Evolutionary conservation across 805 yeast genomes (phyloP), one percentile per base, ranked within the genome.

Genomic region (Ogataea methylovora): DNA sequence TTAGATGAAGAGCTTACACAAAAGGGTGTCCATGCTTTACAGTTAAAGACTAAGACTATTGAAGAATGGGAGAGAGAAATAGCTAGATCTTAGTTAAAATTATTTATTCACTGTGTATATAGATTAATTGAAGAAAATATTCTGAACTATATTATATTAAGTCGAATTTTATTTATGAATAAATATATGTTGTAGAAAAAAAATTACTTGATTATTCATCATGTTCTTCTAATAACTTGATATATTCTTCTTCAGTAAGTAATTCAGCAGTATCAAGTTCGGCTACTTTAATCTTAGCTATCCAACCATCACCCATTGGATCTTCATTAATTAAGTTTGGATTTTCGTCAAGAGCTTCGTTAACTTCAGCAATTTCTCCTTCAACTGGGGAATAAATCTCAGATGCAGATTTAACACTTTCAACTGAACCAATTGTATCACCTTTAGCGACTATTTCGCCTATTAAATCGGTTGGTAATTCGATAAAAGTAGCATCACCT

Each of bases 401-500:
- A 44, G 85, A 74, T 19, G 98, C 97, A 30, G 88, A 76, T 64
- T 92, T 92, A 51, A 92, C 98, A 28, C 87, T 75, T 63, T 92
- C 98, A 27, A 92, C 94, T 22, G 95, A 83, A 6, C 97, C 97
- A 54, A 92, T 67, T 11, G 90, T 67, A 43, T 86, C 97, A 33
- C 94, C 94, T 32, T 70, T 69, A 27, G 79, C 84, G 12, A 58
- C 50, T 8, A 38, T 30, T 37, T 49, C 54, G 23, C 54, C 55
- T 19, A 56, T 34, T 24, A 39, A 42, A 30, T 54, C 57, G 26
- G 71, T 73, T 30, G 95, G 94, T 47, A 90, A 69, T 62, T 92
- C 98, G 39, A 88, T 81, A 56, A 71, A 92, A 4, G 97, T 94
- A 37, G 94, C 94, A 61, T 92, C 98, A 29, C 98, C 98, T 41